Conservation (phyloP, 2,329 filamentous ascomycete species). For the Paraphaeosphaeria sporulosa region DNA sequence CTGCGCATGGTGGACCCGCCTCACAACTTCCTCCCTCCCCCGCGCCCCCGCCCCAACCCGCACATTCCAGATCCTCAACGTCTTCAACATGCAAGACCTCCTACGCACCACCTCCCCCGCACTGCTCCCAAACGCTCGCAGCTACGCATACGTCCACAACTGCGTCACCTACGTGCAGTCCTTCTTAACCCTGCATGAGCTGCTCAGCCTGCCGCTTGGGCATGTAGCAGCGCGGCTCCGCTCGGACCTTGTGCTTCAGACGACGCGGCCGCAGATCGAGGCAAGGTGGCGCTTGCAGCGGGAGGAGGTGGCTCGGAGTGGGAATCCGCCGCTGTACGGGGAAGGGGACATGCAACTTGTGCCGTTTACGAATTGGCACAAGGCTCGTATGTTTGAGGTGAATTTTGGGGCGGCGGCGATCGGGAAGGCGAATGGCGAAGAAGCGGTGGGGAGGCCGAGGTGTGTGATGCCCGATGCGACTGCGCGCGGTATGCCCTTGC, state of each 20-base stretch:
- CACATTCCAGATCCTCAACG: slow-evolving; percentile 32
- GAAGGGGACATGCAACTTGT: slow-evolving; percentile 14
- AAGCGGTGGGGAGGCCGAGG: not conserved
- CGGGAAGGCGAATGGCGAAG: slow-evolving; percentile 5
- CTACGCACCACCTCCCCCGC: slow-evolving; percentile 17
- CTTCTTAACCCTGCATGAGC: slow-evolving; percentile 20
- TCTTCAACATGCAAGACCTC: slow-evolving; percentile 33
- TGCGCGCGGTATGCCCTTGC: not conserved
- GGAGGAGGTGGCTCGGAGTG: not conserved
- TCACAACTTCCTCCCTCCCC: slow-evolving; percentile 17
- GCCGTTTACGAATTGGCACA: slow-evolving; percentile 26
- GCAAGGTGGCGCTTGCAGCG: slow-evolving; percentile 11
- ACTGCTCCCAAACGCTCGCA: slow-evolving; percentile 24
- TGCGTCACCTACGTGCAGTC: slow-evolving; percentile 13
- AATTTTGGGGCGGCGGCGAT: slow-evolving; percentile 26
- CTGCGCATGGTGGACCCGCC: slow-evolving; percentile 23
- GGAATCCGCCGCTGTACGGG: slow-evolving; percentile 18
- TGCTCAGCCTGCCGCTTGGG: slow-evolving; percentile 28
- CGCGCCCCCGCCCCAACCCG: slow-evolving; percentile 19
- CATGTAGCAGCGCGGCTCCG: slow-evolving; percentile 32
- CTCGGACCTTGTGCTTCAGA: slow-evolving; percentile 26
- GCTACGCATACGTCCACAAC: slow-evolving; percentile 28
- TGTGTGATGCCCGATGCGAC: not conserved
- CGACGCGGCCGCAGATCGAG: slow-evolving; percentile 26
- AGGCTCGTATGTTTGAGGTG: slow-evolving; percentile 25